Base-by-base conservation (phyloP, 257 asterid genomes). In the Cordia subcordata region DNA sequence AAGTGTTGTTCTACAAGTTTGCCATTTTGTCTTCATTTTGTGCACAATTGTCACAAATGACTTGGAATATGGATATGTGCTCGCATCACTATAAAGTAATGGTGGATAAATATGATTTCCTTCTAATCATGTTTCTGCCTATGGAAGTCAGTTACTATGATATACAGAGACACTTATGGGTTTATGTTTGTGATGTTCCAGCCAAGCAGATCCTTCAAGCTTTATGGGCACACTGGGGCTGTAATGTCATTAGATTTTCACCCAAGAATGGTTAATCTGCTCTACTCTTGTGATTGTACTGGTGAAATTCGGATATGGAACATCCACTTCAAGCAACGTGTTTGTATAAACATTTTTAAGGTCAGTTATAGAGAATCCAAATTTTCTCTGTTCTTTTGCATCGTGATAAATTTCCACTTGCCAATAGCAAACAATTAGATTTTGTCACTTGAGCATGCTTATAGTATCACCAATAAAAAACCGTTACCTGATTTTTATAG, bases 201-300 rank as follows among this genome's bases (percentile, higher is more conserved):
- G 90, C 45, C 53, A 8, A 64, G 18, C 15, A 63, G 13, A 22
- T 20, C 20, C 44, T 12, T 17, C 57, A 58, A 49, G 63, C 81
- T 80, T 59, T 52, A 32, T 61, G 85, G 85, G 62, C 85, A 77
- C 57, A 60, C 60, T 61, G 81, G 66, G 12, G 77, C 61, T 32
- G 82, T 80, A 44, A 62, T 37, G 63, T 77, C 90, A 22, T 16
- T 69, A 52, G 83, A 77, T 69, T 78, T 83, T 70, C 81, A 78
- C 64, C 82, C 84, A 4, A 70, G 22, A 44, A 70, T 62, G 32
- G 3, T 45, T 42, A 65, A 63, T 67, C 69, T 80, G 40, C 20
- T 82, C 49, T 70, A 74, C 60, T 78, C 82, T 35, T 78, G 78
- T 42, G 87, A 78, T 45, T 45, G 65, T 20, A 67, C 58, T 21